Evolutionary conservation across 129 eudicot species (phyloP).

Genomic region (Gnaphalium uliginosum): DNA sequence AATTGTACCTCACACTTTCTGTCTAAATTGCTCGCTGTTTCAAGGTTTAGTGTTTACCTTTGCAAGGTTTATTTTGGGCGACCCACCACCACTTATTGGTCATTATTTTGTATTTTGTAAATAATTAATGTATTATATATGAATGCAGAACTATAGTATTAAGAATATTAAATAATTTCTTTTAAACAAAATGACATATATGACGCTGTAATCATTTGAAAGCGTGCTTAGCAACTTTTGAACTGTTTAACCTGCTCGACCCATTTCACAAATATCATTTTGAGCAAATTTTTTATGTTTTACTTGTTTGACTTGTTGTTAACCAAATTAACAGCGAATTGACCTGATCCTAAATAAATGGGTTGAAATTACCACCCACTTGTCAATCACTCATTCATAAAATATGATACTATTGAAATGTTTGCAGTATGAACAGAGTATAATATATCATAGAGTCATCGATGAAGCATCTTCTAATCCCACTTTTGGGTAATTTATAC

Average conservation of each 20-base stretch:
- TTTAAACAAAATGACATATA: neutral
- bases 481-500: neutral
- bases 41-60: neutral
- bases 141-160: neutral
- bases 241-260: neutral
- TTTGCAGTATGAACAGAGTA: constrained; percentile 33
- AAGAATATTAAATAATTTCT: too few species aligned
- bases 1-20: neutral
- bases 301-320: neutral
- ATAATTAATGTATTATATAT: too few species aligned
- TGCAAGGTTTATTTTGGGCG: neutral
- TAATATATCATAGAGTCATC: neutral
- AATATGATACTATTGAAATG: neutral
- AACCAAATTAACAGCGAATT: neutral
- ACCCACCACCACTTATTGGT: neutral
- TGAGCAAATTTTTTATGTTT: neutral
- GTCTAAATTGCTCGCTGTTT: neutral
- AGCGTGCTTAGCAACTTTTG: neutral
- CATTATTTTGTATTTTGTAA: neutral
- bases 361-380: neutral
- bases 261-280: neutral
- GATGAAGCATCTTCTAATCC: neutral
- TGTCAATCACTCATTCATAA: neutral
- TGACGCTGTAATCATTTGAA: neutral
- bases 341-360: neutral